Conservation (phyloP, 2,329 filamentous ascomycete species). For the Macrophomina phaseolina region DNA sequence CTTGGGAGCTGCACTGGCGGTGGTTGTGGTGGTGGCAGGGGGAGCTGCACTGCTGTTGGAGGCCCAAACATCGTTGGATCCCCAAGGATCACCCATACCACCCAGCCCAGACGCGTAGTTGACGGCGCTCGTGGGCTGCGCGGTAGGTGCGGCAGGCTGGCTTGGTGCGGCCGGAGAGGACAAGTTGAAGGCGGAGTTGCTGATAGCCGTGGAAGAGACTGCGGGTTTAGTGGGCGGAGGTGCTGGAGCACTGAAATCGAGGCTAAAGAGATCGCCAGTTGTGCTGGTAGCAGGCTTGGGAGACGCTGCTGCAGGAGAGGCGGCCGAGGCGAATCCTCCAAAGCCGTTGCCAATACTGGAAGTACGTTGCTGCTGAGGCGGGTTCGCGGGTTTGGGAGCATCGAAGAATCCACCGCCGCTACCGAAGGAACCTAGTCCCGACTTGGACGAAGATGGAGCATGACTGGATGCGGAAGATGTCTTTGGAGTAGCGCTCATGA, state of each 20-base stretch:
- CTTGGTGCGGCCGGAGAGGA: conserved; percentile 58
- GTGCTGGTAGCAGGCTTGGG: conserved; percentile 51
- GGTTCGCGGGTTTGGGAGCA: conserved; percentile 50
- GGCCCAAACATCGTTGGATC: conserved; percentile 80
- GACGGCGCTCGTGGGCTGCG: conserved; percentile 39
- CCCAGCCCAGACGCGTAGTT: conserved; percentile 47
- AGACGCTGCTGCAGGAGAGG: conserved; percentile 56
- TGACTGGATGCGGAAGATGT: conserved; percentile 32
- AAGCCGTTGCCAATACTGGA: conserved; percentile 63
- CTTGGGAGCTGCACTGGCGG: conserved; percentile 41
- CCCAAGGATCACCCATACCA: conserved; percentile 76
- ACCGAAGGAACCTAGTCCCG: conserved; percentile 57
- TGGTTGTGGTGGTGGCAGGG: conserved; percentile 53
- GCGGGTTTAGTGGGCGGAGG: conserved; percentile 38
- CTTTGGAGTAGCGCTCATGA: conserved; percentile 59
- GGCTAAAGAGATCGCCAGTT: conserved; percentile 81
- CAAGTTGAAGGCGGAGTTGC: conserved; percentile 82
- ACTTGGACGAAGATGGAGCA: conserved; percentile 47
- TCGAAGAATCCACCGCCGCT: conserved; percentile 87
- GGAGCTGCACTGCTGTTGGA: conserved; percentile 54
- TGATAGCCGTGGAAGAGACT: conserved; percentile 37
- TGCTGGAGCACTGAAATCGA: conserved; percentile 52
- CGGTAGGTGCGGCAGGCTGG: conserved; percentile 36
- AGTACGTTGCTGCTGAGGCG: conserved; percentile 53
- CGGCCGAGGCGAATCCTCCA: conserved; percentile 69